These are phyloP conservation scores for Colletotrichum kahawae DNA, from an alignment of 2,329 filamentous ascomycete species.

Conservation along the genomic window DNA sequence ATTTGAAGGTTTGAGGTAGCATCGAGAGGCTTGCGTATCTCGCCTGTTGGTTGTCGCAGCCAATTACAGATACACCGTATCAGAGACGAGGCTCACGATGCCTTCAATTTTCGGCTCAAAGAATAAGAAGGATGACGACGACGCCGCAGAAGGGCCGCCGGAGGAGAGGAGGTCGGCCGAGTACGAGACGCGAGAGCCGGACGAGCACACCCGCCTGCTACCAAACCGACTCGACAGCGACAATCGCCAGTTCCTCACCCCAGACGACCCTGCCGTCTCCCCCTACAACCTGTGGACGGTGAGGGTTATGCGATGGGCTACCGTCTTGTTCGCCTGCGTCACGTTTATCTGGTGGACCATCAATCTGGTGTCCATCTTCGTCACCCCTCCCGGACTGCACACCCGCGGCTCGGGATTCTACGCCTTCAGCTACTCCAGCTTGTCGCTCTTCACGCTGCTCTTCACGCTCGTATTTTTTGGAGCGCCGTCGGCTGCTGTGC, in stretches of 20 bases:
- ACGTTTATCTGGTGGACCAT: constrained; percentile 94
- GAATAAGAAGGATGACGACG: constrained; percentile 27
- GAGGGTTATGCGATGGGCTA: constrained; percentile 78
- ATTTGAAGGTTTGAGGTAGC: background rate
- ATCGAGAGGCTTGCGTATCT: background rate
- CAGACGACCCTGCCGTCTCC: constrained; percentile 64
- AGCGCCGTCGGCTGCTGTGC: constrained; percentile 79
- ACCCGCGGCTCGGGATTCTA: constrained; percentile 92
- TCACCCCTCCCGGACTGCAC: constrained; percentile 86
- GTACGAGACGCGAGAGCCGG: constrained; percentile 30
- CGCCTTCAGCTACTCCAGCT: constrained; percentile 80
- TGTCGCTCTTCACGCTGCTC: constrained; percentile 78
- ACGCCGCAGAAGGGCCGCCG: constrained; percentile 27
- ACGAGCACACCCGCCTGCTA: constrained; percentile 70
- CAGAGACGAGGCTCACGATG: background rate
- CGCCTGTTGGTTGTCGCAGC: background rate
- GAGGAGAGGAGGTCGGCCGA: constrained; percentile 9
- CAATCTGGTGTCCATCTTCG: constrained; percentile 86
- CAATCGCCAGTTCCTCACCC: constrained; percentile 33
- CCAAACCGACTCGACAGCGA: constrained; percentile 66
- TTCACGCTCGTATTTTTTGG: constrained; percentile 87
- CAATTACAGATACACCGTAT: background rate
- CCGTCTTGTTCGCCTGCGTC: constrained; percentile 74
- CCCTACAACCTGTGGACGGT: constrained; percentile 97
- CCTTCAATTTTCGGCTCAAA: constrained; percentile 13